These are phyloP conservation scores for Hamigera avellanea DNA, from an alignment of 495 filamentous ascomycete species.

Conservation along the genomic window DNA sequence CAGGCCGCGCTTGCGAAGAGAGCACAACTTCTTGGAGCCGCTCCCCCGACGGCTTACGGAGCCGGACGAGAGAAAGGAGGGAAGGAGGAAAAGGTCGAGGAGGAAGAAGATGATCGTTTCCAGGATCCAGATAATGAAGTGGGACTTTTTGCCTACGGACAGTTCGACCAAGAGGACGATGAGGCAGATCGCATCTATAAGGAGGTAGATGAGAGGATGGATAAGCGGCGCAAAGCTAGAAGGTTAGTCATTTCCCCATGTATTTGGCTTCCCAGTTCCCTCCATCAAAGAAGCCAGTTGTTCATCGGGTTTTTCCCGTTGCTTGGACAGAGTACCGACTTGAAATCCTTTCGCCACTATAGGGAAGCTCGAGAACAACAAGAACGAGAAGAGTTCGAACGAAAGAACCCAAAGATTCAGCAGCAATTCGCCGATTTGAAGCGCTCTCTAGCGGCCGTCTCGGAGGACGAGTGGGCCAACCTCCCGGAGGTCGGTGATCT, in stretches of 20 bases:
- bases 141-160: conserved; percentile 84
- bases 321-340: conserved; percentile 82
- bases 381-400: conserved; percentile 90
- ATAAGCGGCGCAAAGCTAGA: conserved; percentile 68
- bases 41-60: conserved; percentile 72
- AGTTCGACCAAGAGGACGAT: conserved; percentile 93
- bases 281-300: conserved; percentile 41
- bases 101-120: conserved; percentile 76
- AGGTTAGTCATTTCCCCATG: conserved; percentile 57
- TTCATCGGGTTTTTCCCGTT: conserved; percentile 55
- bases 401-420: conserved; percentile 95
- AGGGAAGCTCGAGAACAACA: conserved; percentile 93
- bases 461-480: conserved; percentile 93
- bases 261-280: conserved; percentile 11
- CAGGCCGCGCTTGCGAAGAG: conserved; percentile 92
- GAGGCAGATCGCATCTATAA: conserved; percentile 94
- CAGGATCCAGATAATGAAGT: conserved; percentile 97
- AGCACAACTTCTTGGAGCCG: conserved; percentile 70
- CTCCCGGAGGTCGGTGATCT: conserved; percentile 93
- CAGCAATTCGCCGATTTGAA: conserved; percentile 97
- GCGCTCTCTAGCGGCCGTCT: conserved; percentile 72
- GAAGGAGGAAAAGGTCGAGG: conserved; percentile 50
- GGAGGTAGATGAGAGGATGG: conserved; percentile 94
- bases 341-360: conserved; percentile 46
- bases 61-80: conserved; percentile 56